phyloP scores from a whole-genome alignment of 2,329 filamentous ascomycete genomes.

The Trichoderma semiorbis region DNA sequence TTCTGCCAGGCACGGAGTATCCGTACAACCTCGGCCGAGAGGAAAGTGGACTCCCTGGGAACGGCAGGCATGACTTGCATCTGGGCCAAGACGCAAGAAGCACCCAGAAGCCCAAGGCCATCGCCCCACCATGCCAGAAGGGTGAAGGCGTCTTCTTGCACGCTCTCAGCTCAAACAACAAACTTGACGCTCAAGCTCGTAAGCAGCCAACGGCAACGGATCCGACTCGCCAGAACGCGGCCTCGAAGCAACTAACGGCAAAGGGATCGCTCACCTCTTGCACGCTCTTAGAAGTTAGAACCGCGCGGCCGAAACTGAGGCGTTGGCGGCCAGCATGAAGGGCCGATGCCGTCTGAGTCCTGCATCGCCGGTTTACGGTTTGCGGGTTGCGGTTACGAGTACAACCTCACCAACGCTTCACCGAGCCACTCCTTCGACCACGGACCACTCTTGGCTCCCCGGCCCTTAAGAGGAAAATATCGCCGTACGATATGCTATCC shows the following conservation, averaged over 20 bases:
- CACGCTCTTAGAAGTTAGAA: not conserved
- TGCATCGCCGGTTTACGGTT: not conserved
- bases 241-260: not conserved
- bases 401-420: not conserved
- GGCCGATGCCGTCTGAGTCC: conserved; percentile 7
- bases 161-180: not conserved
- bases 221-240: conserved; percentile 6
- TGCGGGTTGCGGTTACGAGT: not conserved
- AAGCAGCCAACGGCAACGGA: conserved; percentile 10
- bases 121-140: not conserved
- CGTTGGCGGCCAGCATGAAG: conserved; percentile 4
- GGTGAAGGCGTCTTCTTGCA: not conserved
- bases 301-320: not conserved
- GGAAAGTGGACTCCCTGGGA: not conserved
- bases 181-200: not conserved
- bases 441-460: not conserved
- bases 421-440: not conserved
- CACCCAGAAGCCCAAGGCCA: not conserved
- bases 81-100: not conserved
- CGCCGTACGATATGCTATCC: not conserved
- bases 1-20: not conserved
- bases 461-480: not conserved
- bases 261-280: not conserved
- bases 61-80: conserved; percentile 17
- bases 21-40: conserved; percentile 7